Evolutionary conservation across 1,139 yeast species (phyloP), one percentile per base, ranked within the genome.

Genomic region (Barnettozyma hawaiiensis): DNA sequence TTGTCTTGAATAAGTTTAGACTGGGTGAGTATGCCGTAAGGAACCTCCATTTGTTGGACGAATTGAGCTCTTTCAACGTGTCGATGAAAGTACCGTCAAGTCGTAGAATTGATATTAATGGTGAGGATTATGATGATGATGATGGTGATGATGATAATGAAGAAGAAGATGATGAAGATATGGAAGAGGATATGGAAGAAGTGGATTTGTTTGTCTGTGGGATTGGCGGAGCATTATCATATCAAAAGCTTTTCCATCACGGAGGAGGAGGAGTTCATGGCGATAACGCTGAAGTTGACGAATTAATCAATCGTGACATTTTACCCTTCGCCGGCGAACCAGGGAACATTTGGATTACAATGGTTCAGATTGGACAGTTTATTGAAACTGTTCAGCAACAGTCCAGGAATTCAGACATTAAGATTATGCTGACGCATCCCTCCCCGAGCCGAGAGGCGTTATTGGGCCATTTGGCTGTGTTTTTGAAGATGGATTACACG

Each of bases 321-420:
- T 46, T 66, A 9, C 71, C 72, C 2, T 70, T 76, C 27, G 75
- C 81, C 18, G 95, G 95, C 0, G 82, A 81, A 48, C 73, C 78
- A 11, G 92, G 94, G 2, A 81, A 82, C 48, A 70, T 82, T 47
- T 85, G 95, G 95, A 73, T 82, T 24, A 80, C 85, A 8, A 65
- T 82, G 46, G 61, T 82, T 37, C 94, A 85, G 58, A 66, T 85
- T 32, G 90, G 92, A 4, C 81, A 78, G 57, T 66, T 78, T 39
- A 65, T 76, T 26, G 69, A 74, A 45, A 72, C 78, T 1, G 71
- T 66, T 44, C 64, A 67, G 54, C 47, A 63, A 44, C 54, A 66
- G 40, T 62, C 63, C 59, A 67, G 65, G 40, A 60, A 62, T 26
- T 45, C 60, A 9, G 75, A 82, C 42, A 74, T 82, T 39, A 76